Evolutionary conservation across 768 basidiomycete genomes (phyloP), one percentile per base, ranked within the genome.

Genomic region (Trametes sanguinea): DNA sequence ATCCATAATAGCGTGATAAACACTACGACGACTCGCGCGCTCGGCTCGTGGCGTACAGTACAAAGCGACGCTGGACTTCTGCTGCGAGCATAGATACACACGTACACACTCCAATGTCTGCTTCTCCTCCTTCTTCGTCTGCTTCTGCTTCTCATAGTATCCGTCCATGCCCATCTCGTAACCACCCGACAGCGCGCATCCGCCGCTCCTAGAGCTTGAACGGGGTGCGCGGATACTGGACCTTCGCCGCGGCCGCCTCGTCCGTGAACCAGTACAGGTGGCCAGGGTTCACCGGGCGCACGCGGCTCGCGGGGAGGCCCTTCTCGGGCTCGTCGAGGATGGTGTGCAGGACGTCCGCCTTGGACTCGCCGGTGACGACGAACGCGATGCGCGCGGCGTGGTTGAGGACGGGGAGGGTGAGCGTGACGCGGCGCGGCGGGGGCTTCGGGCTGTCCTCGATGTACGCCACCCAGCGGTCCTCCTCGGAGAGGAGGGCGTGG

Each of bases 191-290:
- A 4, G 42, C 42, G 42, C 13, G 1, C 14, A n/a, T 14, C 42
- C 42, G 7, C 42, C 42, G 13, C 14, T 16, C 16, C 75, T 75
- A 89, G 64, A 87, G 71, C 73, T 83, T 84, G 76, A 89, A 85
- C 14, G 78, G 65, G 3, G 83, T 82, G 74, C 76, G 81, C 11
- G 81, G 74, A 70, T 85, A 89, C 69, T 78, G 68, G 33, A 89
- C 81, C 66, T 87, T 85, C 46, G 76, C 76, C 8, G 87, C 81
- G 2, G 97, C 95, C 7, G 86, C 87, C 51, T 93, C 87, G 76
- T 98, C 95, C 39, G 91, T 87, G 76, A 98, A 98, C 95, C 95
- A 98, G 75, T 87, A 95, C 35, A 97, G 81, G 56, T 90, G 88
- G 33, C 96, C 96, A 22, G 92, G 94, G 63, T 77, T 76, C 3